Evolutionary conservation across 73 alveolate species (phyloP).

Genomic region (Stentor coeruleus): DNA sequence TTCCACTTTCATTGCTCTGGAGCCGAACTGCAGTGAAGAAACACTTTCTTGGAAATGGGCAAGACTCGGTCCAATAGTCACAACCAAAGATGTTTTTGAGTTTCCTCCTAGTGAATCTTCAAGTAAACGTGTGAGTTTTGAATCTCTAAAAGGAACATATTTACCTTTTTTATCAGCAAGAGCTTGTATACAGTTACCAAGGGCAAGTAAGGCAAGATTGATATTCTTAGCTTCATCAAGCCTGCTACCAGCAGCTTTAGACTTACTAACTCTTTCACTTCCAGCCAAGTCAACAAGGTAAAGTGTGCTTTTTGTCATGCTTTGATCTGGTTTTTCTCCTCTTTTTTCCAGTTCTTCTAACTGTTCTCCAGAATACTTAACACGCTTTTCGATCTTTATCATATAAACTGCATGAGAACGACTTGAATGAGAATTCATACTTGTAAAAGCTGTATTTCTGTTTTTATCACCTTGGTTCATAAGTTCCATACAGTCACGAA

Average conservation of each 20-base stretch:
- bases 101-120: conserved; percentile 62
- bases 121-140: conserved; percentile 49
- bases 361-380: conserved; percentile 59
- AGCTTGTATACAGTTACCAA: conserved; percentile 53
- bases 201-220: conserved; percentile 39
- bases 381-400: conserved; percentile 69
- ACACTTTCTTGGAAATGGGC: conserved; percentile 63
- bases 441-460: conserved; percentile 89
- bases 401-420: conserved; percentile 92
- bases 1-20: conserved; percentile 73
- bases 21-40: conserved; percentile 63
- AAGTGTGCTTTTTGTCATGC: conserved; percentile 64
- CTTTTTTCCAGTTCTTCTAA: too few relatives aligned
- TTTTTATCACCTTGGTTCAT: conserved; percentile 77
- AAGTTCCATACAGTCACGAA: conserved; percentile 62
- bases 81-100: conserved; percentile 60
- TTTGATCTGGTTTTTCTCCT: too few relatives aligned
- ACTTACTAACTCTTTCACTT: conserved; percentile 83
- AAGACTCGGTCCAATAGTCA: conserved; percentile 72
- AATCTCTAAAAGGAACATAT: conserved; percentile 44
- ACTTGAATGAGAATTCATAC: conserved; percentile 79
- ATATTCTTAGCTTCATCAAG: conserved; percentile 58
- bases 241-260: too few relatives aligned
- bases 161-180: conserved; percentile 43
- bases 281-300: conserved; percentile 97